A percentile compares a stretch with the other conserved stretches of the same genome.
Evolutionary conservation across 2,329 filamentous ascomycete genomes (phyloP).

Genomic region (Pestalotiopsis sp.): DNA sequence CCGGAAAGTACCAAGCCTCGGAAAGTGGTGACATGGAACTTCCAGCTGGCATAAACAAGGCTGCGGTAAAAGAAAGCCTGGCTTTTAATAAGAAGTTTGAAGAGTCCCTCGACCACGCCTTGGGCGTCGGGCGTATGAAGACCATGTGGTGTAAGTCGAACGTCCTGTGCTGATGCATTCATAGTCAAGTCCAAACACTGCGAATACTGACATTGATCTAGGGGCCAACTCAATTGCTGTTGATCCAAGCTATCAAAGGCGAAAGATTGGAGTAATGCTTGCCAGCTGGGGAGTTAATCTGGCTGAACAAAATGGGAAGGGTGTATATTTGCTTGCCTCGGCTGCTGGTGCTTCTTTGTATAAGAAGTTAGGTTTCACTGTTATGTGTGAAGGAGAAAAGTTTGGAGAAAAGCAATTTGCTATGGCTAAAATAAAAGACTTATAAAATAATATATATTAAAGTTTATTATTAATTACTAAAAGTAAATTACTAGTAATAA

Average conservation of each 20-base stretch:
- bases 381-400: neutral
- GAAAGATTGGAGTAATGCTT: neutral
- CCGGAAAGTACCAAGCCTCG: neutral
- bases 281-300: neutral
- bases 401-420: neutral
- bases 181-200: neutral
- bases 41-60: neutral
- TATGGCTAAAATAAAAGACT: neutral
- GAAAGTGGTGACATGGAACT: neutral
- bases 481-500: too few species aligned
- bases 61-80: neutral
- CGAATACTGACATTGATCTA: neutral
- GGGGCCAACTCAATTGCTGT: neutral
- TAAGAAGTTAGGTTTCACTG: neutral
- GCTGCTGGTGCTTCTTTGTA: neutral
- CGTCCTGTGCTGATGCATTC: neutral
- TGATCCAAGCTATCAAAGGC: neutral
- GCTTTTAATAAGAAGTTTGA: neutral
- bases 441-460: too few species aligned
- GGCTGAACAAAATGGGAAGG: neutral
- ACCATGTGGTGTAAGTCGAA: neutral
- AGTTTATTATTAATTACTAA: too few species aligned
- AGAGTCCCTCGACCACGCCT: neutral
- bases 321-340: neutral
- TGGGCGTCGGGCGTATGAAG: neutral